These are phyloP conservation scores for Gaertneriomyces sp. DNA, from an alignment of 192 early-diverging fungal species.

Conservation along the genomic window DNA sequence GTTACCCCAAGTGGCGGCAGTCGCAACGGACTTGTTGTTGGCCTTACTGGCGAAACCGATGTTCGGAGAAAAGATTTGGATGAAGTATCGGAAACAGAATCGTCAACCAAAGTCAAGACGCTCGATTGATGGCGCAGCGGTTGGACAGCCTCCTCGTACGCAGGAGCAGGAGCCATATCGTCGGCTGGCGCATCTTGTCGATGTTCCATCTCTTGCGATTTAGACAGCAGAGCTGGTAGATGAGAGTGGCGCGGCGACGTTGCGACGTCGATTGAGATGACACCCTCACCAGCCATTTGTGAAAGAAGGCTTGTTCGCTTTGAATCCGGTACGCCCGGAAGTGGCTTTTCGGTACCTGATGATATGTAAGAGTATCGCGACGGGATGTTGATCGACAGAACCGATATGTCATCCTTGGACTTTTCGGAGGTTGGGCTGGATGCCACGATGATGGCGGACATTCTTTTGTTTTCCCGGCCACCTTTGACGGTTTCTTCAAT, in stretches of 20 bases:
- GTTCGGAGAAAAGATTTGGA: too few relatives aligned
- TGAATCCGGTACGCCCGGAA: too few relatives aligned
- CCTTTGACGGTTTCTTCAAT: conserved; percentile 14
- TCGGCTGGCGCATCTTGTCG: background rate
- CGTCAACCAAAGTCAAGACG: too few relatives aligned
- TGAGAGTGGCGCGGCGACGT: background rate
- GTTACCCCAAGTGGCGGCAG: conserved; percentile 20
- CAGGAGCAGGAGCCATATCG: conserved; percentile 17
- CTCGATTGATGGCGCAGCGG: background rate
- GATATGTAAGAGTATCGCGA: conserved; percentile 11
- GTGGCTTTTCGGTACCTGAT: too few relatives aligned
- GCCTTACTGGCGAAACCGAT: too few relatives aligned
- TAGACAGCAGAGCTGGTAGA: too few relatives aligned
- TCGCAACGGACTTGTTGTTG: background rate
- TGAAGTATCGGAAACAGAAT: too few relatives aligned
- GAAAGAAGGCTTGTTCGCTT: too few relatives aligned
- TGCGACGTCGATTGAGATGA: conserved; percentile 19
- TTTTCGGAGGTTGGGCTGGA: background rate
- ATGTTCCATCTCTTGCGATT: too few relatives aligned
- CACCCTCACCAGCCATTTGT: too few relatives aligned
- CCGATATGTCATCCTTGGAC: conserved; percentile 17
- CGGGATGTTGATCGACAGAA: conserved; percentile 19
- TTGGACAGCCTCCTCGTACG: conserved; percentile 23
- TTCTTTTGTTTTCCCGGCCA: conserved; percentile 13
- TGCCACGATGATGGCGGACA: conserved; percentile 26